Evolutionary conservation across 2,329 filamentous ascomycete species (phyloP).

Genomic region (Trichophyton simii): DNA sequence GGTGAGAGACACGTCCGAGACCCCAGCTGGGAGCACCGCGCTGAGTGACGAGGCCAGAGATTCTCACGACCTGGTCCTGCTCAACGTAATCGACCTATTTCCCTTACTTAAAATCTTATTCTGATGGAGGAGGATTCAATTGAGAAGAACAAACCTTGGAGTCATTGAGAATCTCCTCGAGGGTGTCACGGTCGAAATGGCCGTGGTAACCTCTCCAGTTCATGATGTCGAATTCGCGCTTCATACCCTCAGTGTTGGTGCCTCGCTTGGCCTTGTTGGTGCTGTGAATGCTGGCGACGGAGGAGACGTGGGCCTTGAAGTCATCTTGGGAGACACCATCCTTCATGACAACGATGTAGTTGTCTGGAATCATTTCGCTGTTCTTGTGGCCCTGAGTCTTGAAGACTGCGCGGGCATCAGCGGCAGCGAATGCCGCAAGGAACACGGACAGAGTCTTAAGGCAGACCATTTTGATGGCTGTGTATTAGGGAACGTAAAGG

Average conservation of each 20-base stretch:
- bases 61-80: constrained; percentile 8
- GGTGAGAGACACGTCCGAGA: constrained; percentile 25
- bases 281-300: constrained; percentile 7
- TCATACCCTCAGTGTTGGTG: constrained; percentile 4
- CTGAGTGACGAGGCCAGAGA: not conserved
- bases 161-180: constrained; percentile 9
- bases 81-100: constrained; percentile 14
- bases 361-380: constrained; percentile 8
- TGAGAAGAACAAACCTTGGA: constrained; percentile 4
- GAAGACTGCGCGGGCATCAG: constrained; percentile 9
- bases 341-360: constrained; percentile 14
- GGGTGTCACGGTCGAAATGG: constrained; percentile 10
- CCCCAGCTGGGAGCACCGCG: constrained; percentile 18
- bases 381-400: constrained; percentile 4
- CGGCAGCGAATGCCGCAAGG: constrained; percentile 7
- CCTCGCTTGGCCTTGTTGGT: constrained; percentile 2
- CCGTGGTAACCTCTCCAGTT: constrained; percentile 11
- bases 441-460: constrained; percentile 11
- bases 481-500: not conserved
- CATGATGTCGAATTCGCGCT: constrained; percentile 9
- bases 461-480: constrained; percentile 9
- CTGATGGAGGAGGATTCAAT: not conserved
- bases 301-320: constrained; percentile 10
- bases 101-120: not conserved
- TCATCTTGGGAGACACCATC: constrained; percentile 10